Evolutionary conservation across 805 yeast genomes (phyloP).

Genomic region (Candida nanaspora): DNA sequence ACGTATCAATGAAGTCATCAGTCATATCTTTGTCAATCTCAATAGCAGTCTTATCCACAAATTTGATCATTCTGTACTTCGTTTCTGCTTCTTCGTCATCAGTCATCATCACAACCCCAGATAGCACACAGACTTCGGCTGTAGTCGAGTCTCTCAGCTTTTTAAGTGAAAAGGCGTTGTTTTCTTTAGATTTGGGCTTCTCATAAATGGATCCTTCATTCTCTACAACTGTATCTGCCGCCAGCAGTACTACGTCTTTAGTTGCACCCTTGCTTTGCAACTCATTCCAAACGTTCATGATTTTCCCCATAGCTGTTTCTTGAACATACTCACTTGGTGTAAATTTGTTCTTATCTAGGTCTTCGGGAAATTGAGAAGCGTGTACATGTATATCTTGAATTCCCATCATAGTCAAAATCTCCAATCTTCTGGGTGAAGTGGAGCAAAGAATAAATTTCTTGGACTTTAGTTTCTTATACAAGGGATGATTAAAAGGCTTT

Average conservation of each 20-base stretch:
- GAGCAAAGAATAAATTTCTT: conserved; percentile 63
- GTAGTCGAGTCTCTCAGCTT: conserved; percentile 34
- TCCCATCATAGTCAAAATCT: conserved; percentile 59
- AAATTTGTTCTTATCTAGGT: conserved; percentile 48
- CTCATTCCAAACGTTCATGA: conserved; percentile 48
- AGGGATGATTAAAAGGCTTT: conserved; percentile 21
- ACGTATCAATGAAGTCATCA: conserved; percentile 49
- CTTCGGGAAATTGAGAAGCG: conserved; percentile 71
- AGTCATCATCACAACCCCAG: conserved; percentile 44
- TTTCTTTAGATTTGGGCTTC: conserved; percentile 59
- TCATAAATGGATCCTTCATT: conserved; percentile 59
- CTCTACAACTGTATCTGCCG: conserved; percentile 80
- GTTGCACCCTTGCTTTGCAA: conserved; percentile 11
- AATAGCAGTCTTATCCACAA: conserved; percentile 22
- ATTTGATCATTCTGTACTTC: conserved; percentile 10
- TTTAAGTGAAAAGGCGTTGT: conserved; percentile 44
- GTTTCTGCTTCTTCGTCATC: conserved; percentile 6
- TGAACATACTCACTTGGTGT: conserved; percentile 57
- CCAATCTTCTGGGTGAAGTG: conserved; percentile 72
- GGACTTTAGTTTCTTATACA: conserved; percentile 18
- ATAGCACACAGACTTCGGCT: conserved; percentile 40
- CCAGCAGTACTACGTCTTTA: conserved; percentile 28
- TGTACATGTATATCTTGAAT: conserved; percentile 36
- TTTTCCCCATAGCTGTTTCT: conserved; percentile 65
- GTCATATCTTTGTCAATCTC: conserved; percentile 37